Evolutionary conservation across 2,329 filamentous ascomycete species (phyloP).

Genomic region (Trichoderma afroharzianum): DNA sequence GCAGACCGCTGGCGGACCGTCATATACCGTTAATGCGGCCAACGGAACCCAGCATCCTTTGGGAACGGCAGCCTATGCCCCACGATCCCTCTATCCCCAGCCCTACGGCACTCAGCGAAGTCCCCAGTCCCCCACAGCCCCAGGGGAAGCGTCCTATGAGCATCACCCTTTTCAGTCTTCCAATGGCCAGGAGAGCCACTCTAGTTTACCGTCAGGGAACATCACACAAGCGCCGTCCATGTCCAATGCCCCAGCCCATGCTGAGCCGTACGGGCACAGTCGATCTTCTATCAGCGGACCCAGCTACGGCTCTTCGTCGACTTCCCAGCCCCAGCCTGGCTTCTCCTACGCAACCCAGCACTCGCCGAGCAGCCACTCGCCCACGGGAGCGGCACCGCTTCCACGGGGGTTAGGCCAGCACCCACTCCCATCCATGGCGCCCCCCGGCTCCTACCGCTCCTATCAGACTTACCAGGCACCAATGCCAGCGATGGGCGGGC

Average conservation of each 20-base stretch:
- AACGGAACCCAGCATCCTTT: constrained; percentile 30
- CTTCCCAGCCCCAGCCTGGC: constrained; percentile 44
- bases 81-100: constrained; percentile 44
- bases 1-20: constrained; percentile 26
- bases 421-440: constrained; percentile 34
- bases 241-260: constrained; percentile 51
- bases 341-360: constrained; percentile 40
- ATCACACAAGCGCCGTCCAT: constrained; percentile 46
- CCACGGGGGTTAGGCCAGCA: constrained; percentile 37
- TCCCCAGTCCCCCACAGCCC: constrained; percentile 48
- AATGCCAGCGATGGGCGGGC: constrained; percentile 58
- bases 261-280: constrained; percentile 52
- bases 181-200: constrained; percentile 32
- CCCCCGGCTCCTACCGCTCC: constrained; percentile 50
- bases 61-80: constrained; percentile 28
- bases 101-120: constrained; percentile 38
- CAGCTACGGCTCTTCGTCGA: constrained; percentile 56
- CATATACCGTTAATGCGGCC: constrained; percentile 52
- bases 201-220: constrained; percentile 26
- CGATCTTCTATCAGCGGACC: constrained; percentile 55
- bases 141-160: constrained; percentile 63
- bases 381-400: constrained; percentile 39
- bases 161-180: constrained; percentile 60
- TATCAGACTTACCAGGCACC: constrained; percentile 45
- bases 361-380: constrained; percentile 43